These are phyloP conservation scores for Orbilia quercus DNA, from an alignment of 2,329 filamentous ascomycete genomes.

Conservation along the genomic window DNA sequence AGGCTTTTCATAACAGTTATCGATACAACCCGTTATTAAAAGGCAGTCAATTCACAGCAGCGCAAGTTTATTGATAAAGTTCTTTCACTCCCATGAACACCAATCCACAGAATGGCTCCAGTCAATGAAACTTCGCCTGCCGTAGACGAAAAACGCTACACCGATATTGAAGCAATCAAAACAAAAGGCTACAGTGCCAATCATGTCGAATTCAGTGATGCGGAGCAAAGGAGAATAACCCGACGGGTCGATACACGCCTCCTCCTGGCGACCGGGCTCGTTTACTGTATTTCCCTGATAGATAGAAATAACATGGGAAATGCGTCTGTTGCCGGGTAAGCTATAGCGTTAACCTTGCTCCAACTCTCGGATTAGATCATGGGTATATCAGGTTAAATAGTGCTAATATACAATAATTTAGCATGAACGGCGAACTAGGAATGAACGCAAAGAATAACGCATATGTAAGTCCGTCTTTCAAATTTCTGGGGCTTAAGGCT, in stretches of 20 bases:
- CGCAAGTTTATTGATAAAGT: not conserved
- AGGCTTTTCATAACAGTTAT: not conserved
- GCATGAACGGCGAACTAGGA: slow-evolving; percentile 21
- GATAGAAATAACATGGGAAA: slow-evolving; percentile 81
- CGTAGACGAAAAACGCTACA: not conserved
- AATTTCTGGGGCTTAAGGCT: too few relatives aligned
- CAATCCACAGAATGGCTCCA: slow-evolving; percentile 14
- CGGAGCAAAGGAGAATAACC: slow-evolving; percentile 76
- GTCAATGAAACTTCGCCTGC: slow-evolving; percentile 14
- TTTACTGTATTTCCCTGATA: slow-evolving; percentile 81
- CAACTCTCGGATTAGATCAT: not conserved
- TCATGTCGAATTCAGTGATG: slow-evolving; percentile 47
- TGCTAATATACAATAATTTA: slow-evolving; percentile 1
- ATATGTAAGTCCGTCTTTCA: slow-evolving; percentile 23
- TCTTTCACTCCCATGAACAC: not conserved
- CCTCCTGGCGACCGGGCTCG: slow-evolving; percentile 71
- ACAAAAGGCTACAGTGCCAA: not conserved
- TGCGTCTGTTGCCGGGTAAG: slow-evolving; percentile 75
- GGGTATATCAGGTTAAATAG: too few relatives aligned
- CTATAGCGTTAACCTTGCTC: too few relatives aligned
- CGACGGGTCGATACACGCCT: slow-evolving; percentile 75
- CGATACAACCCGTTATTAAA: not conserved
- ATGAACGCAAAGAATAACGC: slow-evolving; percentile 38
- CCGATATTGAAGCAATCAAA: slow-evolving; percentile 8
- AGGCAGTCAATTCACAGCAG: not conserved